phyloP scores from a whole-genome alignment of 805 yeast species.

The Millerozyma acaciae region DNA sequence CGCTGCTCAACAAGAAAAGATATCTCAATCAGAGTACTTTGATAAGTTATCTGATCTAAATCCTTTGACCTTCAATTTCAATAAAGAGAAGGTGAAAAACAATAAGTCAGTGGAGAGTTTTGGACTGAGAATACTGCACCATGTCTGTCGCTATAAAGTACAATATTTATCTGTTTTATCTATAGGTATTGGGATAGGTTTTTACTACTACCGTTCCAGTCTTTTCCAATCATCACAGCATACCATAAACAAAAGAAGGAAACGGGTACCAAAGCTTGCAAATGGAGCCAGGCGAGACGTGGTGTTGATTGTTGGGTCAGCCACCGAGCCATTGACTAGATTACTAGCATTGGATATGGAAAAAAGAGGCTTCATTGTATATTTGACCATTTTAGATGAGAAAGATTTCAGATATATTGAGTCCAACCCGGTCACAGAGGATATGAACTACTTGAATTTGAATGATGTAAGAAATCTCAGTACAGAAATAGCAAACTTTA shows the following conservation, averaged over 20 bases:
- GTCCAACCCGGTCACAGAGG: conserved; percentile 57
- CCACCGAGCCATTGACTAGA: conserved; percentile 68
- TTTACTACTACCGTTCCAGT: conserved; percentile 5
- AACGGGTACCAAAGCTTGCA: conserved; percentile 49
- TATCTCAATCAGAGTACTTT: conserved; percentile 14
- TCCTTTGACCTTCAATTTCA: conserved; percentile 8
- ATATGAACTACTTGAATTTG: conserved; percentile 62
- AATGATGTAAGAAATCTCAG: conserved; percentile 44
- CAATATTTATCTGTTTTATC: conserved; percentile 14
- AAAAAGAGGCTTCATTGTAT: conserved; percentile 76
- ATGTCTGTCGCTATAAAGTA: conserved; percentile 5
- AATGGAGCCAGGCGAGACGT: conserved; percentile 78
- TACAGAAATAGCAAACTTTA: conserved; percentile 47
- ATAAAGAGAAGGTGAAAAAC: neutral
- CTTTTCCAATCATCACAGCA: neutral
- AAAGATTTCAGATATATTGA: conserved; percentile 50
- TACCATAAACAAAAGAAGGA: conserved; percentile 35
- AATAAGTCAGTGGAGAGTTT: neutral
- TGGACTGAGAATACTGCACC: neutral
- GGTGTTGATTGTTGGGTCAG: conserved; percentile 70
- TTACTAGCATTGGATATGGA: conserved; percentile 71
- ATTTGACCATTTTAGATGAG: conserved; percentile 66
- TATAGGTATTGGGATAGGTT: conserved; percentile 24
- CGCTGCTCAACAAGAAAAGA: conserved; percentile 19
- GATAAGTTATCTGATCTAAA: conserved; percentile 11